phyloP scores from a whole-genome alignment of 495 filamentous ascomycete species.

The Aspergillus cavernicola region DNA sequence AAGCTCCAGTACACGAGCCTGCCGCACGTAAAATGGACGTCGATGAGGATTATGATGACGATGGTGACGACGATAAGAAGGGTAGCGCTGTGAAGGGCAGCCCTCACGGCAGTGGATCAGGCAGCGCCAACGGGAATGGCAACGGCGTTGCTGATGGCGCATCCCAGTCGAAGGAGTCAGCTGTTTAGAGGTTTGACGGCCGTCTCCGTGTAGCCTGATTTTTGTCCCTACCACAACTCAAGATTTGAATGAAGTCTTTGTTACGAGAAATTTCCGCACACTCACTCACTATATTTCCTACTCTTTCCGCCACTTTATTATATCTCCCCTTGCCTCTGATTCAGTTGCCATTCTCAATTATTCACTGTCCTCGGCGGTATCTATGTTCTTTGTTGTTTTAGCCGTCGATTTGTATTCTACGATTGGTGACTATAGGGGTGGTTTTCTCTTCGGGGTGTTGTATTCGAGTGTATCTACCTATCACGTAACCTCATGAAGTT shows the following conservation, averaged over 20 bases:
- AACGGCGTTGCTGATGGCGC: constrained; percentile 27
- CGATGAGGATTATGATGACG: constrained; percentile 94
- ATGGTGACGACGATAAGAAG: constrained; percentile 77
- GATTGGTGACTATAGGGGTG: constrained; percentile 11
- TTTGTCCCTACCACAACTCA: not conserved
- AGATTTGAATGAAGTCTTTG: constrained; percentile 10
- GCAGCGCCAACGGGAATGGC: constrained; percentile 27
- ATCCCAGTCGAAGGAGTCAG: constrained; percentile 36
- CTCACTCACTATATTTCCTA: constrained; percentile 10
- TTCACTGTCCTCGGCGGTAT: constrained; percentile 11
- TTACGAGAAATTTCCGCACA: constrained; percentile 8
- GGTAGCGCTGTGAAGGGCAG: constrained; percentile 37
- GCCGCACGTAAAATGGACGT: constrained; percentile 94
- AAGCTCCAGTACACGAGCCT: constrained; percentile 64
- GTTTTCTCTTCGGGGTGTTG: constrained; percentile 3
- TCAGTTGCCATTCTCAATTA: not conserved
- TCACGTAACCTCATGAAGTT: not conserved
- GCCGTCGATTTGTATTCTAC: constrained; percentile 20
- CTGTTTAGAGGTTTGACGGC: no score
- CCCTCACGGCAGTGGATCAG: constrained; percentile 37
- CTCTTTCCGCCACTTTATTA: not conserved
- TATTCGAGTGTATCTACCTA: not conserved
- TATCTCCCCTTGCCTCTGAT: not conserved
- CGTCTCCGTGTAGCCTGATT: no score
- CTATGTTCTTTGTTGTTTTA: constrained; percentile 16